phyloP scores from a whole-genome alignment of 2,329 filamentous ascomycete species.

The Dactylellina drechsleri region DNA sequence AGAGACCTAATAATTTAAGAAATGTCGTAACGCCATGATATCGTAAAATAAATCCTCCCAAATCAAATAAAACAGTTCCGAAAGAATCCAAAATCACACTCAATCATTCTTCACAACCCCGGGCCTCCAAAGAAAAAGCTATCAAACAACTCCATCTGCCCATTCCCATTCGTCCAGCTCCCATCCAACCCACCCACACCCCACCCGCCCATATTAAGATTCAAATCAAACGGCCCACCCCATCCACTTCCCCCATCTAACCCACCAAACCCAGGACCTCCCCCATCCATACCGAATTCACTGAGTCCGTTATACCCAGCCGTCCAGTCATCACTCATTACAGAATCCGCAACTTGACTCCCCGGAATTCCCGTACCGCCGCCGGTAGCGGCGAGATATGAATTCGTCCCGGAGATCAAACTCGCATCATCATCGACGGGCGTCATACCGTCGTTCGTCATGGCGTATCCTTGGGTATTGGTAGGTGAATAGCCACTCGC shows the following conservation, averaged over 20 bases:
- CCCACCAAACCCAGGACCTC: conserved; percentile 26
- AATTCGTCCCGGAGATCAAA: conserved; percentile 51
- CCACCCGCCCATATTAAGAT: conserved; percentile 52
- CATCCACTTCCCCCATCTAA: conserved; percentile 45
- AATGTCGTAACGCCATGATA: conserved; percentile 46
- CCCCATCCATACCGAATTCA: conserved; percentile 35
- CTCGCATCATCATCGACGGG: conserved; percentile 48
- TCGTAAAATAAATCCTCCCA: conserved; percentile 28
- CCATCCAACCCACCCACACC: conserved; percentile 46
- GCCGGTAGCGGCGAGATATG: conserved; percentile 48
- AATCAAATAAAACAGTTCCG: neutral
- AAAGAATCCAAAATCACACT: conserved; percentile 1
- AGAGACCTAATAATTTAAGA: neutral
- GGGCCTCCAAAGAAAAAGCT: conserved; percentile 74
- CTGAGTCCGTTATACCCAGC: conserved; percentile 33
- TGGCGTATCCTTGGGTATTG: conserved; percentile 26
- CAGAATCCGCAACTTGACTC: conserved; percentile 55
- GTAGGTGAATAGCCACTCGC: conserved; percentile 36
- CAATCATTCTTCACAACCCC: conserved; percentile 26
- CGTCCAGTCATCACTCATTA: conserved; percentile 51
- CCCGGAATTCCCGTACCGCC: conserved; percentile 44
- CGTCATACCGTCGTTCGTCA: conserved; percentile 33
- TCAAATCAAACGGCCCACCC: conserved; percentile 51
- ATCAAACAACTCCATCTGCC: conserved; percentile 75
- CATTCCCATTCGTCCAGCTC: conserved; percentile 62